Conservation (phyloP, 1,284 basidiomycete genomes). For the Afroboletus lepidellus region DNA sequence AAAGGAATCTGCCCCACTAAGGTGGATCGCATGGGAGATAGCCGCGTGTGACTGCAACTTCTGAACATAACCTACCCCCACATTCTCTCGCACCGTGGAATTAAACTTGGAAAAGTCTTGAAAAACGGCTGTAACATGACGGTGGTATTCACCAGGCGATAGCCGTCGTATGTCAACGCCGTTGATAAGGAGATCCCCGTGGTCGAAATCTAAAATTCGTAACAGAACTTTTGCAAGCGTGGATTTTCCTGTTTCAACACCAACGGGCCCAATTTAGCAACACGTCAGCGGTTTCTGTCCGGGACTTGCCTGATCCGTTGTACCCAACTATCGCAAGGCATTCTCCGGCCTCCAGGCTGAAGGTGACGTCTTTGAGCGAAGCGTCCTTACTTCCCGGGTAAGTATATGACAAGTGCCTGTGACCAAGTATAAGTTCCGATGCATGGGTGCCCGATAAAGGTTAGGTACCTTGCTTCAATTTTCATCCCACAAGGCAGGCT, state of each 20-base stretch:
- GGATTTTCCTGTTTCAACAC: constrained; percentile 62
- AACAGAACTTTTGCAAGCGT: constrained; percentile 77
- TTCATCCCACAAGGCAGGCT: constrained; percentile 55
- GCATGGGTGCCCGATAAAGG: constrained; percentile 13
- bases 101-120: constrained; percentile 80
- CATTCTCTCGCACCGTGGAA: constrained; percentile 71
- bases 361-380: constrained; percentile 64
- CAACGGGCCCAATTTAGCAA: constrained; percentile 13
- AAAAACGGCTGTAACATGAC: constrained; percentile 73
- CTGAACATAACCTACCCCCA: constrained; percentile 70
- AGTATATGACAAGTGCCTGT: constrained; percentile 68
- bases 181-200: constrained; percentile 66
- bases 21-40: constrained; percentile 58
- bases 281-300: background rate
- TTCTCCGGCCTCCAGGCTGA: constrained; percentile 70
- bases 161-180: constrained; percentile 61
- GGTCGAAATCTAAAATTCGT: constrained; percentile 71
- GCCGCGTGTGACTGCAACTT: constrained; percentile 51
- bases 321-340: constrained; percentile 80
- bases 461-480: constrained; percentile 63
- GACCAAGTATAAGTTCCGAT: constrained; percentile 12
- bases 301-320: constrained; percentile 68
- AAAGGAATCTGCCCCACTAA: constrained; percentile 65
- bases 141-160: constrained; percentile 67
- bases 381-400: constrained; percentile 71